These are phyloP conservation scores for Lepiota brunneoincarnata DNA, from an alignment of 768 basidiomycete species.

Conservation along the genomic window DNA sequence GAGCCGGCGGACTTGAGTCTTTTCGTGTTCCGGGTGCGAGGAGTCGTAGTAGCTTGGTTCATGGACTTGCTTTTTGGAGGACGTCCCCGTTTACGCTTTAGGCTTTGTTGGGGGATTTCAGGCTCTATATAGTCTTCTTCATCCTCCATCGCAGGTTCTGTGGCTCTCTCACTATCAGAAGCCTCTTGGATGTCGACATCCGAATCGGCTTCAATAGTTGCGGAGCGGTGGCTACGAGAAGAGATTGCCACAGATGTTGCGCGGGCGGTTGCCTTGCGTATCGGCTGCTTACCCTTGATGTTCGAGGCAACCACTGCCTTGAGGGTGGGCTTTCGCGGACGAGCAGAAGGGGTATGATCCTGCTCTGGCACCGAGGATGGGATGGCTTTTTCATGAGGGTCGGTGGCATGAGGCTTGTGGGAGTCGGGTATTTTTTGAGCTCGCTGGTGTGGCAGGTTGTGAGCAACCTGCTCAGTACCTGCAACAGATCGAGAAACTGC, in stretches of 20 bases:
- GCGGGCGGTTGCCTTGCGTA: neutral
- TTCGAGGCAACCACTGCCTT: neutral
- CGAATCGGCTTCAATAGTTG: neutral
- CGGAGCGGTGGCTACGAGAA: conserved; percentile 1
- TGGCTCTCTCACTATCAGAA: conserved; percentile 1
- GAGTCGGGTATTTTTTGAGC: neutral
- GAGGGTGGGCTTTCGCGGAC: neutral
- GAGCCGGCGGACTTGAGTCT: conserved; percentile 36
- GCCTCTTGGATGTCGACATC: conserved; percentile 14
- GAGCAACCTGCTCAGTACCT: neutral
- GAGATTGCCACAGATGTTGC: neutral
- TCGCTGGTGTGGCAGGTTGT: neutral
- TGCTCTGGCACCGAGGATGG: conserved; percentile 64
- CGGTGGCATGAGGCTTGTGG: neutral
- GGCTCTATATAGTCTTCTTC: conserved; percentile 15
- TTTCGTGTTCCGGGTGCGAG: conserved; percentile 32
- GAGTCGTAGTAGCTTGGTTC: conserved; percentile 27
- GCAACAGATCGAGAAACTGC: neutral
- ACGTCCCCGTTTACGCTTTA: conserved; percentile 17
- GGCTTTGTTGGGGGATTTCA: conserved; percentile 9
- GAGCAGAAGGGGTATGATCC: conserved; percentile 23
- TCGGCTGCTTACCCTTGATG: conserved; percentile 4
- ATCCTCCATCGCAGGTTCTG: conserved; percentile 13
- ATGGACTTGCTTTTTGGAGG: conserved; percentile 21
- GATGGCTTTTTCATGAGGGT: conserved; percentile 35